A percentile compares a stretch with the other conserved stretches of the same genome.
These are phyloP conservation scores for Russula sp. DNA, from an alignment of 768 basidiomycete species.

Conservation along the genomic window DNA sequence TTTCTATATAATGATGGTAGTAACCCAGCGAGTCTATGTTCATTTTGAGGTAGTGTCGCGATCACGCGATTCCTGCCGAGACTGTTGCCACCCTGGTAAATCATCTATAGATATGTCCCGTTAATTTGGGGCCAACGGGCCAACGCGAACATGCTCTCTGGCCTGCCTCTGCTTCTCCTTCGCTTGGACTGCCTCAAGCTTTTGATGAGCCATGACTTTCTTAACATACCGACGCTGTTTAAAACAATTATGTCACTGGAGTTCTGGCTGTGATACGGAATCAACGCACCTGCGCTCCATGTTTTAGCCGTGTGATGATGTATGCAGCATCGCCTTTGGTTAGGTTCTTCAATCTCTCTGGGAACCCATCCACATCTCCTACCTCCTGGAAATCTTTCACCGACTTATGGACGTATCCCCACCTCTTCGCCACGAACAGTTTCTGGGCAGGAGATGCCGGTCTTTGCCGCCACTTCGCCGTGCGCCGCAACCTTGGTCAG, in stretches of 20 bases:
- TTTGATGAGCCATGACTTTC: constrained; percentile 39
- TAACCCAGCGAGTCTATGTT: not conserved
- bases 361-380: constrained; percentile 25
- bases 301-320: constrained; percentile 69
- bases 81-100: not conserved
- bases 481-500: constrained; percentile 47
- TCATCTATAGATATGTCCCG: not conserved
- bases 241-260: constrained; percentile 3
- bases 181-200: constrained; percentile 30
- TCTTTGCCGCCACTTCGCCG: constrained; percentile 58
- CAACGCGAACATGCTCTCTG: constrained; percentile 56
- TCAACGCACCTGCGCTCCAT: constrained; percentile 60
- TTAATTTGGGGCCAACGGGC: constrained; percentile 36
- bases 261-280: not conserved
- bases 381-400: constrained; percentile 26
- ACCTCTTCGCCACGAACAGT: constrained; percentile 48
- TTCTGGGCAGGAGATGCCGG: constrained; percentile 61
- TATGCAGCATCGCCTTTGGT: constrained; percentile 78
- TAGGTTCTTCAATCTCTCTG: constrained; percentile 38
- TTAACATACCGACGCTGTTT: constrained; percentile 52
- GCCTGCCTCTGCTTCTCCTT: constrained; percentile 50
- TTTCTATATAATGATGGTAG: constrained; percentile 33
- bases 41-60: not conserved
- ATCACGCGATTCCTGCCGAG: not conserved
- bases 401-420: constrained; percentile 30